These are phyloP conservation scores for Cryptococcus amylolentus DNA, from an alignment of 1,284 basidiomycete genomes.

Conservation along the genomic window DNA sequence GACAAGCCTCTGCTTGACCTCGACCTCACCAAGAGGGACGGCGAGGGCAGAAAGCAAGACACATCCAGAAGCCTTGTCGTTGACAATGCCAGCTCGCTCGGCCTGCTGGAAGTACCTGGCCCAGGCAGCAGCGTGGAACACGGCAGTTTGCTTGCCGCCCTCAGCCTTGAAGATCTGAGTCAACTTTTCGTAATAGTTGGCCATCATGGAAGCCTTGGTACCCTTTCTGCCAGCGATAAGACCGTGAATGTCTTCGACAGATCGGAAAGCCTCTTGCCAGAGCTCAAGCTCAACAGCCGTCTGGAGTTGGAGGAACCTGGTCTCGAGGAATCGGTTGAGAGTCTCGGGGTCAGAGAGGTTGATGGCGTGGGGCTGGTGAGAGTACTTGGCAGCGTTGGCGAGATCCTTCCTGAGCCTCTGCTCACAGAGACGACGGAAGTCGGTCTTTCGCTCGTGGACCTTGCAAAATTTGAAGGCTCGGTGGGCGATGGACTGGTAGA, in stretches of 20 bases:
- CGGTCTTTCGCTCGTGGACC: constrained; percentile 89
- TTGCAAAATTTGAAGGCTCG: constrained; percentile 97
- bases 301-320: constrained; percentile 95
- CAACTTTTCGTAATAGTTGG: constrained; percentile 98
- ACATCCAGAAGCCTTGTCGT: constrained; percentile 78
- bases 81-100: constrained; percentile 62
- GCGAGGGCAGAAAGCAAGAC: constrained; percentile 91
- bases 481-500: constrained; percentile 96
- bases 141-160: constrained; percentile 65
- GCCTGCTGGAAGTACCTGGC: constrained; percentile 66
- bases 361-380: constrained; percentile 94
- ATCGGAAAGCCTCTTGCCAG: constrained; percentile 99
- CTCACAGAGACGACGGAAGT: constrained; percentile 96
- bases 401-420: constrained; percentile 88
- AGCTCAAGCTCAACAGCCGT: constrained; percentile 98
- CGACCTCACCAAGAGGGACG: constrained; percentile 75
- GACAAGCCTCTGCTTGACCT: constrained; percentile 73
- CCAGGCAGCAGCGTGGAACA: constrained; percentile 98
- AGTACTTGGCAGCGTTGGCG: constrained; percentile 90
- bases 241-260: constrained; percentile 97
- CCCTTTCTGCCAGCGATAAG: constrained; percentile 79
- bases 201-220: constrained; percentile 93
- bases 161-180: constrained; percentile 78
- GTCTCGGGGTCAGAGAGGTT: constrained; percentile 96
- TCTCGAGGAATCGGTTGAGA: constrained; percentile 95